Conservation (phyloP, 2,329 filamentous ascomycete genomes). For the Claviceps pazoutovae region DNA sequence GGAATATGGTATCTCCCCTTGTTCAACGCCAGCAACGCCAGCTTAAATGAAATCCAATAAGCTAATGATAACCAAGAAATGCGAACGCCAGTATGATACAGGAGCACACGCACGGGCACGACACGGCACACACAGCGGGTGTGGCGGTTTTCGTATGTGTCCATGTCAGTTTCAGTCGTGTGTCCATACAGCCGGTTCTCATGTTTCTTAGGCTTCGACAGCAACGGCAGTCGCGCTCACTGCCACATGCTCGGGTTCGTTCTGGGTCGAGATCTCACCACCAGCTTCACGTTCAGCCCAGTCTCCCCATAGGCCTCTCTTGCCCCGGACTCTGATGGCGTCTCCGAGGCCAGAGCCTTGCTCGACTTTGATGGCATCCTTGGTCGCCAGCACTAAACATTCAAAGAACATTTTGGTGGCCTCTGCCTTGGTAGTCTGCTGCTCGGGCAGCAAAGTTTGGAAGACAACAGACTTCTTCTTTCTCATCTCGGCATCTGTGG, state of each 20-base stretch:
- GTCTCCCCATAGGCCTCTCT: conserved; percentile 89
- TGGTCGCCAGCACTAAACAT: conserved; percentile 85
- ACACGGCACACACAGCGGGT: neutral
- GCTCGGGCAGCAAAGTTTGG: conserved; percentile 78
- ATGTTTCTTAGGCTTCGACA: conserved; percentile 20
- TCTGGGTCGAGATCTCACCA: conserved; percentile 43
- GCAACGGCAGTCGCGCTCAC: conserved; percentile 20
- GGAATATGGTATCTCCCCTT: conserved; percentile 24
- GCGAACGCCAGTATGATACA: conserved; percentile 22
- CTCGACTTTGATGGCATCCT: conserved; percentile 95
- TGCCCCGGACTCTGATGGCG: conserved; percentile 71
- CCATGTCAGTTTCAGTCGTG: neutral
- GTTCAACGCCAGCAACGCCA: conserved; percentile 16
- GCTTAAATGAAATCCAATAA: conserved; percentile 14
- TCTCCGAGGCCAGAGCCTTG: conserved; percentile 66
- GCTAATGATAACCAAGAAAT: conserved; percentile 17
- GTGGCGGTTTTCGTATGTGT: neutral
- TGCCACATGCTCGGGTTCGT: conserved; percentile 26
- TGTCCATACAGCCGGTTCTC: conserved; percentile 5
- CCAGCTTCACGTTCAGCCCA: conserved; percentile 76
- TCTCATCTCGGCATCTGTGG: conserved; percentile 54
- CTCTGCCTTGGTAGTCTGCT: conserved; percentile 67
- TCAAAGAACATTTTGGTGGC: conserved; percentile 99
- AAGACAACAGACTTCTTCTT: conserved; percentile 70
- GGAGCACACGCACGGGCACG: conserved; percentile 6